Evolutionary conservation across 176 grass and related monocot species (phyloP).

Genomic region (Saccharum spontaneum): DNA sequence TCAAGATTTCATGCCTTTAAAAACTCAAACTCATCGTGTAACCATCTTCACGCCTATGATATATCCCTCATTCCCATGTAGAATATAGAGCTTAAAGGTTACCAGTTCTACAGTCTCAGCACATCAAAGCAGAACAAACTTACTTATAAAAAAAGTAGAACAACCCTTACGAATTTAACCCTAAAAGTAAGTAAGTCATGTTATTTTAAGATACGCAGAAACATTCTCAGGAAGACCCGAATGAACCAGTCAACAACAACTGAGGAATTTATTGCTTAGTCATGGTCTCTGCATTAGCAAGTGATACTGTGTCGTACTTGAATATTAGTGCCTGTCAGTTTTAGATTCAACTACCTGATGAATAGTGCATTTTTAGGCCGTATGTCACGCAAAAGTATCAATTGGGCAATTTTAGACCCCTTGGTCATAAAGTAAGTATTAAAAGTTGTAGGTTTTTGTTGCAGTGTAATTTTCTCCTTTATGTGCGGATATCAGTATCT

Average conservation of each 20-base stretch:
- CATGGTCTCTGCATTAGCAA: not conserved
- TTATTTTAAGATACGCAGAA: slow-evolving; percentile 6
- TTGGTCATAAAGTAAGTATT: not conserved
- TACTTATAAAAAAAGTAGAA: not conserved
- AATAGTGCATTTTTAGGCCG: slow-evolving; percentile 5
- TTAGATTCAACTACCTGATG: not conserved
- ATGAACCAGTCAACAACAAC: not conserved
- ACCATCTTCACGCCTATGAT: not conserved
- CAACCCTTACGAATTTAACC: not conserved
- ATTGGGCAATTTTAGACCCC: not conserved
- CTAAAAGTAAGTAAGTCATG: not conserved
- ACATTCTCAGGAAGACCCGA: not conserved
- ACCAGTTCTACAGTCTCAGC: not conserved
- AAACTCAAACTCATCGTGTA: not conserved
- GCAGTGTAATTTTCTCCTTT: not conserved
- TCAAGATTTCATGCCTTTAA: not conserved
- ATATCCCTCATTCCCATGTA: not conserved
- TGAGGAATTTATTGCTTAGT: not conserved
- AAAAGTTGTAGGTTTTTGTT: not conserved
- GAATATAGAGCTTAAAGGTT: not conserved
- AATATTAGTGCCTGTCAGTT: slow-evolving; percentile 13
- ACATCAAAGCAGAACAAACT: not conserved
- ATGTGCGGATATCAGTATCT: not conserved
- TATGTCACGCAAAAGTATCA: not conserved
- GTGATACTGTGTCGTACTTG: not conserved